phyloP scores from a whole-genome alignment of 352 stramenopile genomes.

The Pythium sp. region DNA sequence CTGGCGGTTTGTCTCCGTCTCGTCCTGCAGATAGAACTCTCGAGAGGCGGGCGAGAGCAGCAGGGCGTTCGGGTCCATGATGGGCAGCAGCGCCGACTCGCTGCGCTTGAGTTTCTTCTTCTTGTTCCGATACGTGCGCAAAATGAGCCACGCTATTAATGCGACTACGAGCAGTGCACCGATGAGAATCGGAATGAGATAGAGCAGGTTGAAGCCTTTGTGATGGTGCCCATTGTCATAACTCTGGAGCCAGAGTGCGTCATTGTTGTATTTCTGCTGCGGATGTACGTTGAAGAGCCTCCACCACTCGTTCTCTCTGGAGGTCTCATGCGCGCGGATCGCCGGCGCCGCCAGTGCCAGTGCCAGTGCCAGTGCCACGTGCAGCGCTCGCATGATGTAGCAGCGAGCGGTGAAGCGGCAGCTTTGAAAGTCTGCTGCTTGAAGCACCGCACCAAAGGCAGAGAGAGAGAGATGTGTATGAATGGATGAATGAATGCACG shows the following conservation, averaged over 20 bases:
- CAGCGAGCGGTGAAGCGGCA: neutral
- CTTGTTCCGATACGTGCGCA: neutral
- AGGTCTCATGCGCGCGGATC: neutral
- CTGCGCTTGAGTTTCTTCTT: conserved; percentile 12
- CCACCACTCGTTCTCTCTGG: neutral
- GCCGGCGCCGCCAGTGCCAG: neutral
- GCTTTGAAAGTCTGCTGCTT: neutral
- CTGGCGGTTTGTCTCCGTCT: neutral
- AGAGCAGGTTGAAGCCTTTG: conserved; percentile 30
- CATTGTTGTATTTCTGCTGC: neutral
- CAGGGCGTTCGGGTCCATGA: neutral
- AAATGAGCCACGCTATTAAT: conserved; percentile 16
- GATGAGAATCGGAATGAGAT: conserved; percentile 30
- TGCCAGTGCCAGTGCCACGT: neutral
- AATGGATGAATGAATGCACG: neutral
- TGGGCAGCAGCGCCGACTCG: conserved; percentile 5
- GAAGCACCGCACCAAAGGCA: neutral
- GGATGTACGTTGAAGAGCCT: neutral
- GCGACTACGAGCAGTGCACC: conserved; percentile 14
- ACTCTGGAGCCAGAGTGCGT: neutral
- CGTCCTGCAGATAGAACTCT: neutral
- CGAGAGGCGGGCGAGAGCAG: conserved; percentile 15
- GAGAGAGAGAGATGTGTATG: neutral
- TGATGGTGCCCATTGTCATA: too few species aligned
- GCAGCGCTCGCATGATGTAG: conserved; percentile 16